Percentiles rank a stretch among this genome's conserved stretches.
phyloP scores from a whole-genome alignment of 345 rosid genomes.

The Hibiscus trionum region DNA sequence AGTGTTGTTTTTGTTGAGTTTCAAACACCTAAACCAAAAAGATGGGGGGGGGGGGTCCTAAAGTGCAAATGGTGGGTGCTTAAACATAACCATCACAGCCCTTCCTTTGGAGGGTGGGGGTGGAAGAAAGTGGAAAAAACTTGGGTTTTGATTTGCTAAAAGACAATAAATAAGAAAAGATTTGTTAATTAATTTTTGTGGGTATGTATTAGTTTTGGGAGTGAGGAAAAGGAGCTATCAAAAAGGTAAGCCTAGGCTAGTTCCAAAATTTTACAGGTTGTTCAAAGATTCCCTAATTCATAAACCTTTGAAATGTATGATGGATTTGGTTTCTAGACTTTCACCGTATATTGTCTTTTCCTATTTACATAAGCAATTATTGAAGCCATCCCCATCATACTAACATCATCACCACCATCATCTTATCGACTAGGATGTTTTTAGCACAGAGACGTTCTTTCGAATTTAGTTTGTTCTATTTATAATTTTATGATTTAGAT shows the following conservation, averaged over 20 bases:
- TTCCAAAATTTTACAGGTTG: conserved; percentile 11
- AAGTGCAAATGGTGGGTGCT: no score
- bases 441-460: no score
- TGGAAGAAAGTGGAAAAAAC: not conserved
- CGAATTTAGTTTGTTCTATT: no score
- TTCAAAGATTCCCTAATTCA: conserved; percentile 5
- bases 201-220: not conserved
- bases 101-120: no score
- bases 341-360: not conserved
- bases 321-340: not conserved
- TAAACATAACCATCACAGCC: no score
- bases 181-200: not conserved
- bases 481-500: no score
- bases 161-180: not conserved
- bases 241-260: conserved; percentile 1
- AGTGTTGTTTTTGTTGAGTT: not conserved
- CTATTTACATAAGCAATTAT: not conserved
- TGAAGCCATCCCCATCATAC: not conserved
- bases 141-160: not conserved
- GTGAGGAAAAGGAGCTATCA: not conserved
- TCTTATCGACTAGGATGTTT: no score
- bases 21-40: not conserved
- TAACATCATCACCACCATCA: not conserved
- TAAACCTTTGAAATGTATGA: not conserved
- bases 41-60: no score